Percentiles rank a stretch among this genome's conserved stretches.
Evolutionary conservation across 129 eudicot species (phyloP).

Genomic region (Chrysanthemum makinoi): DNA sequence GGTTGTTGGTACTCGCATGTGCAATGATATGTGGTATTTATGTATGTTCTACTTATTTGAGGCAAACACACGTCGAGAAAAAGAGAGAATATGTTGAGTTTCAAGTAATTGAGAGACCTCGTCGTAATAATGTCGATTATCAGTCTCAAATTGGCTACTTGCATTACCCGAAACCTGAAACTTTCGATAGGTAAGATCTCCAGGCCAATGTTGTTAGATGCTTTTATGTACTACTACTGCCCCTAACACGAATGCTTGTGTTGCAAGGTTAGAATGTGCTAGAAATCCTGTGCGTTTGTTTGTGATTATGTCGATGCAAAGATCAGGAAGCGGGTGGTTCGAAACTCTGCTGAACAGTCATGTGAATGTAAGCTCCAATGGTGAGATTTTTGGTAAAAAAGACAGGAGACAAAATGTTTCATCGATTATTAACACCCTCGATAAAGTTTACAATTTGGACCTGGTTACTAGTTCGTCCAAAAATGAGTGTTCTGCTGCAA

Average conservation of each 20-base stretch:
- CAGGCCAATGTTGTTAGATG: neutral
- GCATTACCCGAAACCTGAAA: slow-evolving; percentile 58
- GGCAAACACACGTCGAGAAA: slow-evolving; percentile 26
- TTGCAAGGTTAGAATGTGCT: slow-evolving; percentile 58
- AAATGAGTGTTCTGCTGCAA: slow-evolving; percentile 82
- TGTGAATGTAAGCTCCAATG: slow-evolving; percentile 75
- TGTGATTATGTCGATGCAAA: slow-evolving; percentile 80
- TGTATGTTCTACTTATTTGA: slow-evolving; percentile 45
- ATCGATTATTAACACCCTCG: slow-evolving; percentile 56
- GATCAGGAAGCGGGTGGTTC: slow-evolving; percentile 99
- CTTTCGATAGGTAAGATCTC: slow-evolving; percentile 46
- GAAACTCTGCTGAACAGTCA: slow-evolving; percentile 92
- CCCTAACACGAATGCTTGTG: neutral
- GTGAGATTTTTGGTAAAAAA: slow-evolving; percentile 73
- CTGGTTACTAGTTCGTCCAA: slow-evolving; percentile 88
- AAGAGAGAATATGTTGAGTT: slow-evolving; percentile 25
- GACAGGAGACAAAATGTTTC: slow-evolving; percentile 67
- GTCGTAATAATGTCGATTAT: slow-evolving; percentile 16
- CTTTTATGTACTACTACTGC: neutral
- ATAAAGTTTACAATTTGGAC: slow-evolving; percentile 82
- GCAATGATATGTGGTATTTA: slow-evolving; percentile 47
- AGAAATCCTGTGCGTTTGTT: slow-evolving; percentile 69
- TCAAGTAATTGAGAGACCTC: slow-evolving; percentile 35
- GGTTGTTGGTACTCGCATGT: slow-evolving; percentile 40
- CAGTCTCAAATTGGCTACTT: slow-evolving; percentile 37